Evolutionary conservation across 805 yeast genomes (phyloP), one percentile per base, ranked within the genome.

Genomic region (Novakomyces olei): DNA sequence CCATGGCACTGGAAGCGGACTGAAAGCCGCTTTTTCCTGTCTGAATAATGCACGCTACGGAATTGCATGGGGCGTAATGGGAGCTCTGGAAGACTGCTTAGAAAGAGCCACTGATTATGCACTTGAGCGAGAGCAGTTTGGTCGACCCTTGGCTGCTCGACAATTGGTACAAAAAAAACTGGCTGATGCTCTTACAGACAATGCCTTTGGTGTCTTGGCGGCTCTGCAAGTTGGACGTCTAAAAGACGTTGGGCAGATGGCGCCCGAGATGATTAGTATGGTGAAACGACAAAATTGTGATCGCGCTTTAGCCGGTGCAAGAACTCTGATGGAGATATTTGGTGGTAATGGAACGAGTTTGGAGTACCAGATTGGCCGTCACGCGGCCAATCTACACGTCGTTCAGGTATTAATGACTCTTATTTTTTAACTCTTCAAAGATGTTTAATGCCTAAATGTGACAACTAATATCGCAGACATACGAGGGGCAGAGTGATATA

Each of bases 1-100:
- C n/a, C 42, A 50, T 22, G n/a, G n/a, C n/a, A n/a, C n/a, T n/a
- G n/a, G n/a, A n/a, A 42, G 42, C 26, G 62, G 62, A 4, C 48
- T 57, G 29, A 57, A 54, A 46, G 62, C 62, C n/a, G 62, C 63
- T 5, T 57, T 57, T 42, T 46, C 62, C 4, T 57, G 63, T 30
- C 44, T 57, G 20, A 57, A 57, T 43, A 49, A 53, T 32, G 63
- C 63, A 8, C 49, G 63, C 14, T 53, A 45, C 29, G 63, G 63
- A 6, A 57, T 57, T 32, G 52, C 61, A 7, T 57, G 60, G 60
- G 63, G 63, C 19, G 41, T 54, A 10, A 53, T 57, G 48, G 63
- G 63, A 15, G 63, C 63, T 2, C 46, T 57, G 19, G 62, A 57
- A 39, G 59, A 51, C 30, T 48, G 60, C 2, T 37, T 58, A 20